Evolutionary conservation across 2,329 filamentous ascomycete species (phyloP), one percentile per base, ranked within the genome.

Genomic region (Aspergillus proliferans): DNA sequence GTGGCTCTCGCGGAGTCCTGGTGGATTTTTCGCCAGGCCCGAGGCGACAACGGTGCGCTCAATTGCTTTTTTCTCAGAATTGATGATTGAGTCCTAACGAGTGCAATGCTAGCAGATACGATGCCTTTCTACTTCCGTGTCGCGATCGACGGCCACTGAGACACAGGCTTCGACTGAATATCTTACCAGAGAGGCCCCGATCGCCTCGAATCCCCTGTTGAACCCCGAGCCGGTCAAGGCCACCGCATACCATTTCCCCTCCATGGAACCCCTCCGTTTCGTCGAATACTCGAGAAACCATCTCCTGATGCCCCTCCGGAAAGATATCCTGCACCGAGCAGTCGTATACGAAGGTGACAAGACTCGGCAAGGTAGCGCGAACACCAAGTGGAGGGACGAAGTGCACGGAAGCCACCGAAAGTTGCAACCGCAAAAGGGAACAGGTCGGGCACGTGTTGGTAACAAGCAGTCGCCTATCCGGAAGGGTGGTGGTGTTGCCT

Each of bases 301-400:
- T 70, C 86, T 98, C 41, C 76, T 87, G 65, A 82, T 97, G 30
- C 93, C 93, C 2, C 79, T 95, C 43, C 87, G 93, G 51, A 85
- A 86, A 67, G 93, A 98, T 69, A 83, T 98, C 56, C 84, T 98
- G 47, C 92, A 98, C 74, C 83, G 88, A 56, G 93, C 93, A 50
- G 83, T 98, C 50, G 75, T 95, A 59, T 97, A 86, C 77, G 93
- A 98, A 74, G 93, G 88, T 58, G 92, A 97, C 74, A 82, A 78
- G 64, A 87, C 88, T 48, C 85, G 93, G 26, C 86, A 90, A 68
- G 93, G 93, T 56, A 94, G 89, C 2, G 93, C 91, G 42, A 85
- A 76, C 58, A 83, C 82, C 54, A 94, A 94, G 76, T 93, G 82
- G 61, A 83, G 92, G 52, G 83, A 72, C 64, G 89, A 97, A 53